These are phyloP conservation scores for Magnaporthiopsis rhizophila DNA, from an alignment of 2,329 filamentous ascomycete genomes.

Conservation along the genomic window DNA sequence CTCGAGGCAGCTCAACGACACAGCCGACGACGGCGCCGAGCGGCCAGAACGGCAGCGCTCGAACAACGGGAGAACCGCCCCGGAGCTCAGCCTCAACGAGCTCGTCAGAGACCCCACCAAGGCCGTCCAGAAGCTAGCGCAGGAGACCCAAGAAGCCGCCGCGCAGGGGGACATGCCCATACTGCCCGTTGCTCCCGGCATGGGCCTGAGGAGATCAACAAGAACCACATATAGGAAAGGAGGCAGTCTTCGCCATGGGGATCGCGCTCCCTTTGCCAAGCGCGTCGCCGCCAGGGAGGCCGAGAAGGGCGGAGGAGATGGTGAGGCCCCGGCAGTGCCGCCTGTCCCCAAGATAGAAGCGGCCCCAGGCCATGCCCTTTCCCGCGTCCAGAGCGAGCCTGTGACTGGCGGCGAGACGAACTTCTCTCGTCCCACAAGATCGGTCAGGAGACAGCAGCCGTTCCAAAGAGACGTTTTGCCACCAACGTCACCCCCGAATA, in stretches of 20 bases:
- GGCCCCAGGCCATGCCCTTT: conserved; percentile 43
- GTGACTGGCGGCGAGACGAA: conserved; percentile 41
- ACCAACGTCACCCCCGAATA: conserved; percentile 9
- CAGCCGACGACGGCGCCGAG: conserved; percentile 67
- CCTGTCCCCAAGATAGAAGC: conserved; percentile 31
- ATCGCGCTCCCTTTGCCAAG: conserved; percentile 67
- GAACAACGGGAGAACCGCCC: conserved; percentile 39
- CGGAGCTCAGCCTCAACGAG: conserved; percentile 67
- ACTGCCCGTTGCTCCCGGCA: conserved; percentile 66
- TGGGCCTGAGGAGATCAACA: conserved; percentile 80
- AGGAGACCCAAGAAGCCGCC: conserved; percentile 40
- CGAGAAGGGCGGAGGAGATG: conserved; percentile 49
- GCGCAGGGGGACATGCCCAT: conserved; percentile 73
- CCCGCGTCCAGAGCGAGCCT: conserved; percentile 64
- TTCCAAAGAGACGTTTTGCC: conserved; percentile 34
- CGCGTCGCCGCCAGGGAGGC: conserved; percentile 54
- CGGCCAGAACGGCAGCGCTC: conserved; percentile 68
- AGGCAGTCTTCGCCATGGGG: conserved; percentile 74
- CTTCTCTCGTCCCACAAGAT: conserved; percentile 50
- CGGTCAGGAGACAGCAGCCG: conserved; percentile 39
- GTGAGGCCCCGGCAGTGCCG: conserved; percentile 34
- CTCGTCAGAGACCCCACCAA: conserved; percentile 73
- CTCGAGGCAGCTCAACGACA: conserved; percentile 79
- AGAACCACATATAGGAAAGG: conserved; percentile 81
- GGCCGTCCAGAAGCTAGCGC: conserved; percentile 59